A percentile compares a stretch with the other conserved stretches of the same genome.
phyloP scores from a whole-genome alignment of 129 eudicot species.

The Cynara cardunculus region DNA sequence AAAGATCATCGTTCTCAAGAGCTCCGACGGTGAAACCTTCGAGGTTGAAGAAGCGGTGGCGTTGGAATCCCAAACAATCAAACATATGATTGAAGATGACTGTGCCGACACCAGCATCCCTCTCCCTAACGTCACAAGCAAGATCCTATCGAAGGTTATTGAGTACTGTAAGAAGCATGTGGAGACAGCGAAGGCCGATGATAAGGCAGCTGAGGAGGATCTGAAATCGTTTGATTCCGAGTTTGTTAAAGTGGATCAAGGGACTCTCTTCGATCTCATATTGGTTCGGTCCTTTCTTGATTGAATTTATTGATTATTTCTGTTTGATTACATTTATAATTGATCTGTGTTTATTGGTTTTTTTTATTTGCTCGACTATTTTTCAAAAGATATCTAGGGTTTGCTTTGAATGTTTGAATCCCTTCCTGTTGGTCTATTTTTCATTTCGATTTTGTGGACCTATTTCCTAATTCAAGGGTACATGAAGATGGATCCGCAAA shows the following conservation, averaged over 20 bases:
- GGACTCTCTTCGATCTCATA: constrained; percentile 75
- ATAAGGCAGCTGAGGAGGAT: constrained; percentile 50
- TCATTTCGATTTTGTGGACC: background rate
- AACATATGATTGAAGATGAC: constrained; percentile 74
- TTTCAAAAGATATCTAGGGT: constrained; percentile 7
- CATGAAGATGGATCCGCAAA: background rate
- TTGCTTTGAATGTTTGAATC: background rate
- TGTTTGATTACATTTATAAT: background rate
- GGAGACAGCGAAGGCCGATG: constrained; percentile 40
- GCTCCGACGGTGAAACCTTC: constrained; percentile 74
- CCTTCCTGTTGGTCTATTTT: background rate
- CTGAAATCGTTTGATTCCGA: constrained; percentile 64
- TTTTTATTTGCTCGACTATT: background rate
- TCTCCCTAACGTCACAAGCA: constrained; percentile 64
- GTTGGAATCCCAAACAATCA: constrained; percentile 62
- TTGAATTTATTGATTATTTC: background rate
- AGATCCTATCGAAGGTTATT: constrained; percentile 78
- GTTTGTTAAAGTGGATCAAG: constrained; percentile 73
- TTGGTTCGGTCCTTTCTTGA: constrained; percentile 31
- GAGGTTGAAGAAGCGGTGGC: constrained; percentile 74
- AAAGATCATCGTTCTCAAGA: constrained; percentile 46
- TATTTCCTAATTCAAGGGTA: background rate
- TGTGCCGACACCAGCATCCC: constrained; percentile 60
- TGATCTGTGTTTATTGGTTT: background rate
- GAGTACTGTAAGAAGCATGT: constrained; percentile 91